Conservation (phyloP, 2,329 filamentous ascomycete genomes). For the Pseudopyricularia cyperi region DNA sequence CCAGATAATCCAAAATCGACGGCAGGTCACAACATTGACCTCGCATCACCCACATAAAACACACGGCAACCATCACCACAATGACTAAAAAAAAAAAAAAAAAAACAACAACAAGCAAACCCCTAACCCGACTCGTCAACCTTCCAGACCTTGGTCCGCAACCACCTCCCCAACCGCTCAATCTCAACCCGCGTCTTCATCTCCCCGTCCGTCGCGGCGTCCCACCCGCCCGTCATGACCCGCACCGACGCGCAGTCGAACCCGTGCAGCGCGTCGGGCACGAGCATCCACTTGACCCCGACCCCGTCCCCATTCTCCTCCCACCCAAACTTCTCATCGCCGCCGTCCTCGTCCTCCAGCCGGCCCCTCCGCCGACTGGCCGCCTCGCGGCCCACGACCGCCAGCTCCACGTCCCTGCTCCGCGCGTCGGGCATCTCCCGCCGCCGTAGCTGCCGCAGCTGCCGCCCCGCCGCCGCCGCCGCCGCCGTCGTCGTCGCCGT, state of each 20-base stretch:
- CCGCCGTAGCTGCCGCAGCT: slow-evolving; percentile 3
- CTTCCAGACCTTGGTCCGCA: slow-evolving; percentile 2
- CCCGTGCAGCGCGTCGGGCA: slow-evolving; percentile 27
- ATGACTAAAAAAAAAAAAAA: not conserved
- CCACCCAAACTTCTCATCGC: slow-evolving; percentile 22
- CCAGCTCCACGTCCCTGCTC: slow-evolving; percentile 4
- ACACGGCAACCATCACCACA: not conserved
- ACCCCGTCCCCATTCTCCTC: slow-evolving; percentile 12
- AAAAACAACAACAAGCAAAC: not conserved
- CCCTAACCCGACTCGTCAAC: not conserved
- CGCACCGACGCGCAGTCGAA: slow-evolving; percentile 22
- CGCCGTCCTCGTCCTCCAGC: slow-evolving; percentile 11
- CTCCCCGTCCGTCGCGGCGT: slow-evolving; percentile 16
- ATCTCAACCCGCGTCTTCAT: slow-evolving; percentile 11
- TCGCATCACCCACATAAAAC: no score
- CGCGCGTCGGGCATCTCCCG: slow-evolving; percentile 5
- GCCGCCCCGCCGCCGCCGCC: slow-evolving; percentile 10
- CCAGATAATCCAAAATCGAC: no score
- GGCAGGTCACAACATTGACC: no score
- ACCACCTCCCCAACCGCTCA: slow-evolving; percentile 1
- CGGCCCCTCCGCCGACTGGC: slow-evolving; percentile 10
- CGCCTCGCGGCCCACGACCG: slow-evolving; percentile 7
- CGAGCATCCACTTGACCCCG: slow-evolving; percentile 25
- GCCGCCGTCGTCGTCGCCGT: no score
- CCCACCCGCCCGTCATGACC: slow-evolving; percentile 13